Evolutionary conservation across 331 rosid genomes (phyloP), one percentile per base, ranked within the genome.

Genomic region (Acacia pycnantha): DNA sequence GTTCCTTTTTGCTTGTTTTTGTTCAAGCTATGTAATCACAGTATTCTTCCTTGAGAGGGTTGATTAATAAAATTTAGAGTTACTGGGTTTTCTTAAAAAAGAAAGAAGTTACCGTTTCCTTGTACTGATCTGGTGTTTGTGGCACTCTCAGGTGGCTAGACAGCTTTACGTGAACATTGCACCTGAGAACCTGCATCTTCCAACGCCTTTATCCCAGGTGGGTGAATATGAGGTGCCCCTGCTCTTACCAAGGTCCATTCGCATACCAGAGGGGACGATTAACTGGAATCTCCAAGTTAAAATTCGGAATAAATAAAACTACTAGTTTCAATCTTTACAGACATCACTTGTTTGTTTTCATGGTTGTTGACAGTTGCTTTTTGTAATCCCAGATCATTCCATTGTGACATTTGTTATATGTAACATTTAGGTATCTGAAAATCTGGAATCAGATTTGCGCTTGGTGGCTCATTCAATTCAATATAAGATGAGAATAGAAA

Each of bases 161-260:
- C 76, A 44, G 59, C 41, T 71, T 22, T 46, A 2, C 24, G 76
- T 71, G 54, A 71, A 24, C 58, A 71, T 71, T 46, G 58, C 58
- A 46, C 76, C 59, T 14, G 76, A 71, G 31, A 71, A 71, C 40
- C 76, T 71, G 76, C 76, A 71, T 71, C 58, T 71, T 71, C 76
- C 76, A 71, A 46, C 8, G 22, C 58, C 76, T 44, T 46, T 71
- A 46, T 24, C 76, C 8, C 50, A 9, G 37, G 37, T 71, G 40
- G 76, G 76, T 46, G 58, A 46, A 71, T 46, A 71, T 46, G 58
- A 46, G 58, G 75, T 70, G 75, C 75, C 75, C 6, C 21, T 70
- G 56, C 75, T 41, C 75, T 70, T 70, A 22, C 75, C 75, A 11
- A 70, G 53, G 54, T 70, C 75, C 21, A 70, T 70, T 70, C 37